Conservation (phyloP, 768 basidiomycete species). For the Hericium coralloides region DNA sequence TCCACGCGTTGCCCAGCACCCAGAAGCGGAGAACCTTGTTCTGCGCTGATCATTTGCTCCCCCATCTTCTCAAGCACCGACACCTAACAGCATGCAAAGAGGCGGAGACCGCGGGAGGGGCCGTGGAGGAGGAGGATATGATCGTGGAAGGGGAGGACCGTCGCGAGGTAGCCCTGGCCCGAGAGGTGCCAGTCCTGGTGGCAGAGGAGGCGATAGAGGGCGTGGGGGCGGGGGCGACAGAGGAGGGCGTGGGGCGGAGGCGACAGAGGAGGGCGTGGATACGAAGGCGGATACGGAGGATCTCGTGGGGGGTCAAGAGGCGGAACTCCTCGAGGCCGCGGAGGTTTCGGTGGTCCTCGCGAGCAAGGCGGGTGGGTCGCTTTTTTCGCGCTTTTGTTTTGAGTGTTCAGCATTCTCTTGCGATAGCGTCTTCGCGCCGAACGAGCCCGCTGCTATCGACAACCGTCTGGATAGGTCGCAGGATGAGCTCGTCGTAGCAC, state of each 20-base stretch:
- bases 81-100: conserved; percentile 10
- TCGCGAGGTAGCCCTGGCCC: conserved; percentile 11
- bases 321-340: conserved; percentile 10
- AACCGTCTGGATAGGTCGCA: conserved; percentile 40
- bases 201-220: conserved; percentile 11
- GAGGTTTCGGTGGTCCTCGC: conserved; percentile 19
- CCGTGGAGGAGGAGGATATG: conserved; percentile 14
- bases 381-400: not conserved
- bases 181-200: conserved; percentile 16
- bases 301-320: conserved; percentile 18
- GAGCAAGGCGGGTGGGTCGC: conserved; percentile 34
- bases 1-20: too few species aligned
- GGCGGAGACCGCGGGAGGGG: conserved; percentile 17
- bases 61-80: not conserved
- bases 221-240: conserved; percentile 9
- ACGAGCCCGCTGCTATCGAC: conserved; percentile 38
- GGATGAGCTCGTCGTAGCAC: conserved; percentile 32
- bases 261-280: conserved; percentile 5
- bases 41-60: not conserved
- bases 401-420: not conserved
- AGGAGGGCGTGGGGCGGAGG: conserved; percentile 8
- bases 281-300: conserved; percentile 14
- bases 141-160: conserved; percentile 11
- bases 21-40: not conserved
- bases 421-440: conserved; percentile 32